These are phyloP conservation scores for Rhynchospora breviuscula DNA, from an alignment of 176 grass and related monocot genomes.

Conservation along the genomic window DNA sequence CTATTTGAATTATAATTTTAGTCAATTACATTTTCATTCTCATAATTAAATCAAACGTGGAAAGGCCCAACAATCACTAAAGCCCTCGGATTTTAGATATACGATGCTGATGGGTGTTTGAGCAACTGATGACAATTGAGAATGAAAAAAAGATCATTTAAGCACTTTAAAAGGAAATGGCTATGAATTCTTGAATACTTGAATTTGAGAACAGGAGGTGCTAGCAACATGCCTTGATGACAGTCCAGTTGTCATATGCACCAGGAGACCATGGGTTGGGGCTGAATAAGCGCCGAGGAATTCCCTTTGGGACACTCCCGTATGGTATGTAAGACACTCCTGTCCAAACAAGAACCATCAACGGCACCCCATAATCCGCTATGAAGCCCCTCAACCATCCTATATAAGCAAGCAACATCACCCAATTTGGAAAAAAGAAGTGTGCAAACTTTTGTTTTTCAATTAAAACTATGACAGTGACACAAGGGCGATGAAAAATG, in stretches of 20 bases:
- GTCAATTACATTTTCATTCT: slow-evolving; percentile 10
- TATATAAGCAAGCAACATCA: slow-evolving; percentile 24
- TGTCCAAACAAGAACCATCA: slow-evolving; percentile 97
- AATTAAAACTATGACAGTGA: not conserved
- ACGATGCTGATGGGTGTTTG: not conserved
- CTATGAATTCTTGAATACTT: not conserved
- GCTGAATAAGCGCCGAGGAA: slow-evolving; percentile 88
- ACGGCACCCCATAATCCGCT: slow-evolving; percentile 90
- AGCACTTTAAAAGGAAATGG: not conserved
- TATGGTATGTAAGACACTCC: slow-evolving; percentile 87
- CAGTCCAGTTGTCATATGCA: slow-evolving; percentile 94
- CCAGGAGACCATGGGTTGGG: slow-evolving; percentile 98
- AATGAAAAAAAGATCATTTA: not conserved
- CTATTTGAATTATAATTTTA: slow-evolving; percentile 36
- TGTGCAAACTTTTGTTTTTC: no score
- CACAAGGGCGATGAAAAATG: not conserved
- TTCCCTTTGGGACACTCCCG: slow-evolving; percentile 63
- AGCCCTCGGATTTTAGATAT: not conserved
- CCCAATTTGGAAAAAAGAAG: not conserved
- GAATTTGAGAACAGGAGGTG: not conserved
- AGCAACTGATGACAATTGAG: not conserved
- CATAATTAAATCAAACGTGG: not conserved
- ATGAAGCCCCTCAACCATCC: slow-evolving; percentile 88
- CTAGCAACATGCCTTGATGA: slow-evolving; percentile 46
- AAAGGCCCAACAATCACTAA: not conserved